Conservation (phyloP, 1,284 basidiomycete species). For the Sphagnurus paluster region DNA sequence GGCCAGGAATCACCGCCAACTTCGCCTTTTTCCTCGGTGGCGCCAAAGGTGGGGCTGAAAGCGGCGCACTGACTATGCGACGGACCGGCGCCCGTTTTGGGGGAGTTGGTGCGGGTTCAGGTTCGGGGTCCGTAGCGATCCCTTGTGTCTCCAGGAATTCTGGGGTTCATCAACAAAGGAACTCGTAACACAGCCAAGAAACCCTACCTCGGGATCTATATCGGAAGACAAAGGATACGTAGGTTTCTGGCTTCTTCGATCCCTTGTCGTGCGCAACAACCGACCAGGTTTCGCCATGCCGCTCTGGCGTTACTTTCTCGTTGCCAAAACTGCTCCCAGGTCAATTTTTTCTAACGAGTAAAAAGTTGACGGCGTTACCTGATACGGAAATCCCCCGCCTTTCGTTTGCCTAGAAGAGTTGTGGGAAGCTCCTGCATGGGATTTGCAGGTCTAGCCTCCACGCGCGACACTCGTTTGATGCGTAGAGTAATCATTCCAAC, state of each 20-base stretch:
- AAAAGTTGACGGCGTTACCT: constrained; percentile 32
- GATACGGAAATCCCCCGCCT: constrained; percentile 37
- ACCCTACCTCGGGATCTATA: constrained; percentile 52
- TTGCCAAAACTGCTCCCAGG: constrained; percentile 42
- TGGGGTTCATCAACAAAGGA: constrained; percentile 15
- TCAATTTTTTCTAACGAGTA: background rate
- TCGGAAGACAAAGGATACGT: constrained; percentile 60
- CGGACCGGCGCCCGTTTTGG: constrained; percentile 25
- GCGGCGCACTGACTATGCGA: constrained; percentile 35
- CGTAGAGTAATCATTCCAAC: constrained; percentile 54
- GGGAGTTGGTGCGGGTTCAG: constrained; percentile 8
- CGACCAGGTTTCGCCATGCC: constrained; percentile 50
- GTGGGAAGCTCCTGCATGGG: constrained; percentile 34
- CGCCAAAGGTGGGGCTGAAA: constrained; percentile 17
- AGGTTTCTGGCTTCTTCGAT: constrained; percentile 38
- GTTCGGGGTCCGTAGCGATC: constrained; percentile 34
- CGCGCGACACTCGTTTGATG: constrained; percentile 47
- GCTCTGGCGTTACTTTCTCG: constrained; percentile 35
- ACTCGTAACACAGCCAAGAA: background rate
- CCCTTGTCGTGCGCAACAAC: constrained; percentile 44
- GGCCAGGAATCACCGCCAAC: constrained; percentile 17
- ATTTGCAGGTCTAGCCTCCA: constrained; percentile 35
- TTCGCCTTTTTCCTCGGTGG: constrained; percentile 27
- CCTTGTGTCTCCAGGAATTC: constrained; percentile 47
- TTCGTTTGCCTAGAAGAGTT: constrained; percentile 28